A percentile compares a stretch with the other conserved stretches of the same genome.
Evolutionary conservation across 2,329 filamentous ascomycete genomes (phyloP).

Genomic region (Chaetomiaceae sp.): DNA sequence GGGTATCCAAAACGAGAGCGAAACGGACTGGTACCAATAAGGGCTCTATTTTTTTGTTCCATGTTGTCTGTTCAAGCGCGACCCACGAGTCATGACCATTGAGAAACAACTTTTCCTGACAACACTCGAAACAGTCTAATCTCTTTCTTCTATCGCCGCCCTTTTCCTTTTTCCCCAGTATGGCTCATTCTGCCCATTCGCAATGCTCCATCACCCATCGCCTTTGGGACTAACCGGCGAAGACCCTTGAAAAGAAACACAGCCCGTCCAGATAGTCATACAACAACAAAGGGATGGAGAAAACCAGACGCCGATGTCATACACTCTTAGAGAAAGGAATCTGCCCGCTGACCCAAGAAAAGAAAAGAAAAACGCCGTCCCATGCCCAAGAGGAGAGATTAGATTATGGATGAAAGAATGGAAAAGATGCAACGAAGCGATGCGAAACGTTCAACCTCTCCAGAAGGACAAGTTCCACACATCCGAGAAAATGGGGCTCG

Average conservation of each 20-base stretch:
- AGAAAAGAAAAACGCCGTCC: constrained; percentile 5
- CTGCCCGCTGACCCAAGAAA: not conserved
- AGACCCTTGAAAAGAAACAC: not conserved
- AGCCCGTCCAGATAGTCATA: not conserved
- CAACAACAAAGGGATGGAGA: not conserved
- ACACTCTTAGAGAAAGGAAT: not conserved
- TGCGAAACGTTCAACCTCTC: no score
- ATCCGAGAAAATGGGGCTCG: not conserved
- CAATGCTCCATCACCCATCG: no score
- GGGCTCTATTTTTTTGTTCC: not conserved
- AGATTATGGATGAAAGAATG: not conserved
- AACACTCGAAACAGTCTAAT: no score
- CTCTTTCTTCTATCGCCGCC: no score
- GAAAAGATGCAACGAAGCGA: no score
- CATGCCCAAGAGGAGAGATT: constrained; percentile 10
- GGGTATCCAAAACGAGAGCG: not conserved
- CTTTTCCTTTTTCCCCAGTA: no score
- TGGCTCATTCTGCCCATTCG: no score
- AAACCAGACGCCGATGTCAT: not conserved
- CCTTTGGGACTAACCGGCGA: not conserved
- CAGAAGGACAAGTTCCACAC: no score
- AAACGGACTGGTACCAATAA: not conserved
- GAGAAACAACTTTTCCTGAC: constrained; percentile 1
- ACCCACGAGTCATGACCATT: constrained; percentile 14
- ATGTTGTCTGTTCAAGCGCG: constrained; percentile 4